phyloP scores from a whole-genome alignment of 139 green algal species.

The Volvox reticuliferus region DNA sequence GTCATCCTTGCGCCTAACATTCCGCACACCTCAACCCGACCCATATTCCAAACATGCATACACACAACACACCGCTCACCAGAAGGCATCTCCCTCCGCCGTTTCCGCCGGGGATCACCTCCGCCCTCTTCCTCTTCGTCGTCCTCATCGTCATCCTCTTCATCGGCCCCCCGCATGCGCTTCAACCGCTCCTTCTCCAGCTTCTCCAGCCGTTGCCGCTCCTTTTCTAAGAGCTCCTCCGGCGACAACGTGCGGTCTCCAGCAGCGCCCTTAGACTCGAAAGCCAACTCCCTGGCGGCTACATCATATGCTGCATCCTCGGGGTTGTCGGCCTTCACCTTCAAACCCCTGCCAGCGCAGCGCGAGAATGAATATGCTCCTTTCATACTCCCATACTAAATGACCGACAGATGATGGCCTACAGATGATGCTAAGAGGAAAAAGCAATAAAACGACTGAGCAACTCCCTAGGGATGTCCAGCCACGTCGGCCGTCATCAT shows the following conservation, averaged over 20 bases:
- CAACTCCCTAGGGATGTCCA: too few species aligned
- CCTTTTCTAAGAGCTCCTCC: constrained; percentile 80
- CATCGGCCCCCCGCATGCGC: constrained; percentile 69
- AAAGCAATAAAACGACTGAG: too few species aligned
- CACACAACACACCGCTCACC: constrained; percentile 24
- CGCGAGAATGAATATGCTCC: too few species aligned
- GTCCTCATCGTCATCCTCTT: constrained; percentile 13
- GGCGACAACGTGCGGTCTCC: constrained; percentile 28
- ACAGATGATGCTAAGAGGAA: too few species aligned
- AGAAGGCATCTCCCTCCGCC: constrained; percentile 59
- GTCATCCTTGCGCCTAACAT: too few species aligned
- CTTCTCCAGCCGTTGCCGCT: constrained; percentile 74
- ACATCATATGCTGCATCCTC: constrained; percentile 81
- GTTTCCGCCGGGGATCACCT: constrained; percentile 23
- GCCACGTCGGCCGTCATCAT: too few species aligned
- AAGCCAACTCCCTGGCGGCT: constrained; percentile 78
- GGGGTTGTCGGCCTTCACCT: constrained; percentile 60
- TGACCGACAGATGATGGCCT: too few species aligned
- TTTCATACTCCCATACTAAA: too few species aligned
- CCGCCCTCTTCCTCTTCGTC: constrained; percentile 45
- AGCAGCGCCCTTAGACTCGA: constrained; percentile 71
- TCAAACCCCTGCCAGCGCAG: constrained; percentile 52
- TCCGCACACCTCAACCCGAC: neutral
- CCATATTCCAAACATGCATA: neutral
- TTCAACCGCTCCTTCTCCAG: constrained; percentile 82